Evolutionary conservation across 2,329 filamentous ascomycete genomes (phyloP), one percentile per base, ranked within the genome.

Genomic region (Aspergillus piperis): DNA sequence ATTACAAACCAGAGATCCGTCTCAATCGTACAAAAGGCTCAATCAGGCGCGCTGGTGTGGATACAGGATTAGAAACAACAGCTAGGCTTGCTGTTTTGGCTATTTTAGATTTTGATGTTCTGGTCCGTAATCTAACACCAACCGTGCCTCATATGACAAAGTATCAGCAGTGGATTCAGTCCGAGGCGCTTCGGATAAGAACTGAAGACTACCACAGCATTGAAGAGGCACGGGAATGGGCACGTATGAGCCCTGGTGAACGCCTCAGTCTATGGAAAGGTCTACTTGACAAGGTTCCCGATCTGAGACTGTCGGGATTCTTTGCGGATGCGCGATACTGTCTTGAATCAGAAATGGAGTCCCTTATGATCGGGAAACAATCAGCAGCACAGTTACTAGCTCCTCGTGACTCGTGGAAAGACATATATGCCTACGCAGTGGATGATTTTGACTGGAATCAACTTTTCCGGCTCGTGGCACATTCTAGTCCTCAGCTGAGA

Each of bases 401-500:
- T 6, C 23, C 47, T 1, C 47, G 47, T 17, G 47, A 50, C n/a
- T 50, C 47, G 1, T 50, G 47, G 47, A 50, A 50, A n/a, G 47
- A 50, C 47, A n/a, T 50, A 4, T 50, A 50, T 19, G 47, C 13
- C 15, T 50, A 50, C 4, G 25, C 25, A 2, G 47, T 50, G n/a
- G 25, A 50, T 17, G 32, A 17, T 7, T 32, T 50, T 4, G 8
- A 50, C 11, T 50, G 47, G 47, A 2, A 30, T 5, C 47, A 15
- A 57, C n/a, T 65, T 68, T 47, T 47, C 64, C 8, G 39, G n/a
- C 5, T 17, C 62, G 10, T 49, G 71, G 8, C 62, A 63, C 5
- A 69, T 69, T 48, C 66, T 62, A 69, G 68, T 17, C 71, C 68
- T 1, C 62, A 61, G 13, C 27, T 71, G 13, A 60, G 66, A 1